phyloP scores from a whole-genome alignment of 1,284 basidiomycete genomes.

The Ustilago esculenta region DNA sequence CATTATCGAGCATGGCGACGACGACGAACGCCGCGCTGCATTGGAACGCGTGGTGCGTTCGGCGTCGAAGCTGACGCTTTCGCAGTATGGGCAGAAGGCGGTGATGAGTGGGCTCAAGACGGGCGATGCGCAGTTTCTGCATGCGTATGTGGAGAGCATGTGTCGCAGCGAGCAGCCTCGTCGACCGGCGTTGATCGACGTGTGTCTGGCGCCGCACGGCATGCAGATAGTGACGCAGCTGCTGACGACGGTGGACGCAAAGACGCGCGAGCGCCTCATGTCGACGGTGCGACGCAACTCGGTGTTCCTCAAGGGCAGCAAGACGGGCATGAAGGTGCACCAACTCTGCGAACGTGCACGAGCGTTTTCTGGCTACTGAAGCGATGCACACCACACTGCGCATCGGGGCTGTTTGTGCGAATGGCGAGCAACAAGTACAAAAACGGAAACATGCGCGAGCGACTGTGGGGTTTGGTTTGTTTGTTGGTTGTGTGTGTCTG shows the following conservation, averaged over 20 bases:
- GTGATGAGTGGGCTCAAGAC: slow-evolving; percentile 62
- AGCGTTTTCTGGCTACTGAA: slow-evolving; percentile 62
- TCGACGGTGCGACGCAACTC: slow-evolving; percentile 60
- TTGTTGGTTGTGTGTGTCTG: neutral
- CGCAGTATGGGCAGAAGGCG: slow-evolving; percentile 63
- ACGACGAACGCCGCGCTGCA: slow-evolving; percentile 38
- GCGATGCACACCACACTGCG: no score
- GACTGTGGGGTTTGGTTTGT: neutral
- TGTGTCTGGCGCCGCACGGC: slow-evolving; percentile 60
- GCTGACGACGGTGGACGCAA: slow-evolving; percentile 55
- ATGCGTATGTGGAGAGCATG: slow-evolving; percentile 50
- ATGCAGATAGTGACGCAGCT: slow-evolving; percentile 65
- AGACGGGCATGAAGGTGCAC: slow-evolving; percentile 63
- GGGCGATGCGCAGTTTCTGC: slow-evolving; percentile 41
- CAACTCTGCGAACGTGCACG: slow-evolving; percentile 65
- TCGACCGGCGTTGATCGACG: slow-evolving; percentile 59
- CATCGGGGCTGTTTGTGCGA: no score
- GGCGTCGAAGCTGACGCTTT: slow-evolving; percentile 54
- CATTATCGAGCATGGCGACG: slow-evolving; percentile 61
- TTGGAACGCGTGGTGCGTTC: slow-evolving; percentile 44
- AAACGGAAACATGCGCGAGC: no score
- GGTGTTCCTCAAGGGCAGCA: slow-evolving; percentile 63
- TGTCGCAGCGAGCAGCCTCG: slow-evolving; percentile 49
- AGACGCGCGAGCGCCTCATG: slow-evolving; percentile 57
- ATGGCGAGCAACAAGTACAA: no score